phyloP scores from a whole-genome alignment of 2,329 filamentous ascomycete species.

The Cercospora beticola region DNA sequence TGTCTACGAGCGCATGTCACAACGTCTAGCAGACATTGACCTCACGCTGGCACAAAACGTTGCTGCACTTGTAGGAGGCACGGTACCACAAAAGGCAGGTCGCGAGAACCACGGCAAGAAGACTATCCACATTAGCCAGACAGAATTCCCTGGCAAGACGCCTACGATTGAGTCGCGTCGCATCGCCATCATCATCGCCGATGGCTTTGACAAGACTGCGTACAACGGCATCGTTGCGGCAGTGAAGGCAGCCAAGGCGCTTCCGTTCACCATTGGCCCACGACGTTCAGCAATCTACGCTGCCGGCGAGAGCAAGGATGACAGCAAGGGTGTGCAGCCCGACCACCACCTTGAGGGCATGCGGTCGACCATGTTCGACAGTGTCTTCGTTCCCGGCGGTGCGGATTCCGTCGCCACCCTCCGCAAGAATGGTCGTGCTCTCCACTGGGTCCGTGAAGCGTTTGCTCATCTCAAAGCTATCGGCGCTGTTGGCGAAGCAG shows the following conservation, averaged over 20 bases:
- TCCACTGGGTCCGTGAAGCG: slow-evolving; percentile 76
- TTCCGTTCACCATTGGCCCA: slow-evolving; percentile 71
- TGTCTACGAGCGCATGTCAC: slow-evolving; percentile 69
- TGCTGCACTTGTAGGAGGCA: slow-evolving; percentile 67
- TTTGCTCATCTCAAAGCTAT: slow-evolving; percentile 82
- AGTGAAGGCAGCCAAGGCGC: slow-evolving; percentile 60
- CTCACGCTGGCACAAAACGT: slow-evolving; percentile 67
- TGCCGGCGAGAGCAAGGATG: slow-evolving; percentile 55
- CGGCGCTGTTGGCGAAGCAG: slow-evolving; percentile 70
- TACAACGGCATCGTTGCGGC: slow-evolving; percentile 66
- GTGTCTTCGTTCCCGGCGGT: slow-evolving; percentile 74
- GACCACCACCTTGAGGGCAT: slow-evolving; percentile 79
- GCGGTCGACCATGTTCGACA: slow-evolving; percentile 79
- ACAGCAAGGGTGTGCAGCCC: slow-evolving; percentile 59
- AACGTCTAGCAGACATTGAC: slow-evolving; percentile 71
- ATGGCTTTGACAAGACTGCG: slow-evolving; percentile 68
- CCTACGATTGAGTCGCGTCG: slow-evolving; percentile 70
- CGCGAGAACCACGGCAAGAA: slow-evolving; percentile 65
- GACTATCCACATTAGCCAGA: slow-evolving; percentile 66
- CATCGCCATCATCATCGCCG: slow-evolving; percentile 73
- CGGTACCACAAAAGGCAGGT: slow-evolving; percentile 54
- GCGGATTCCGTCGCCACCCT: slow-evolving; percentile 62
- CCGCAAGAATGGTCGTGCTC: slow-evolving; percentile 66
- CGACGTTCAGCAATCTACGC: slow-evolving; percentile 66
- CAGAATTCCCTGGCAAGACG: slow-evolving; percentile 62